Evolutionary conservation across 2,329 filamentous ascomycete species (phyloP).

Genomic region (Fusarium penzigii): DNA sequence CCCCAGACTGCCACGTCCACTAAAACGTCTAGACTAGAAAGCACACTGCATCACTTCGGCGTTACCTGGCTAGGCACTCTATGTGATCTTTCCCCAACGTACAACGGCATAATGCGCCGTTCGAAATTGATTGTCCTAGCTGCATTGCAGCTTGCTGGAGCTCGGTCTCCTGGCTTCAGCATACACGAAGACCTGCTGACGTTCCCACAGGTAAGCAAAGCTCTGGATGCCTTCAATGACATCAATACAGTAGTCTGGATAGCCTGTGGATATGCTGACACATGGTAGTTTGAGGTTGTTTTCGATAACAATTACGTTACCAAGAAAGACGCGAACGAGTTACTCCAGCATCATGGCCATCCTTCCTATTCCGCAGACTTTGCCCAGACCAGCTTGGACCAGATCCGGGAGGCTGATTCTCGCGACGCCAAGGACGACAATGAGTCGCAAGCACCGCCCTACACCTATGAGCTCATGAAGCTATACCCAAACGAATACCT

Average conservation of each 20-base stretch:
- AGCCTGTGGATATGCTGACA: slow-evolving; percentile 13
- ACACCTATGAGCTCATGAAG: slow-evolving; percentile 73
- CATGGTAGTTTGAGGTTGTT: slow-evolving; percentile 71
- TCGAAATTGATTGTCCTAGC: slow-evolving; percentile 47
- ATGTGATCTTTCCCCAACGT: slow-evolving; percentile 28
- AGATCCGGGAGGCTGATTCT: slow-evolving; percentile 30
- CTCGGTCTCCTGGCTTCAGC: slow-evolving; percentile 66
- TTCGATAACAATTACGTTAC: slow-evolving; percentile 74
- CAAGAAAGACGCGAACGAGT: slow-evolving; percentile 65
- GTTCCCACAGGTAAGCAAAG: slow-evolving; percentile 71
- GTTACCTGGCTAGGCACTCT: slow-evolving; percentile 19
- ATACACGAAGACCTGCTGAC: slow-evolving; percentile 87
- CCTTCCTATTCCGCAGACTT: slow-evolving; percentile 43
- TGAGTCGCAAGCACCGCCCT: slow-evolving; percentile 19
- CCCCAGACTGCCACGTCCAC: slow-evolving; percentile 15
- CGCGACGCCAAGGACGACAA: slow-evolving; percentile 31
- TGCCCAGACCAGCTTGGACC: slow-evolving; percentile 41
- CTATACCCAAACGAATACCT: slow-evolving; percentile 72
- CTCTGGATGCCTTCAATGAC: slow-evolving; percentile 2
- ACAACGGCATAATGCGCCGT: slow-evolving; percentile 51
- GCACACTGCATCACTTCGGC: slow-evolving; percentile 7
- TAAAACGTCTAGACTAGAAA: background rate
- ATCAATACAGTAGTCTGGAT: background rate
- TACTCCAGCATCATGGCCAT: slow-evolving; percentile 48
- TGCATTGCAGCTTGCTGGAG: slow-evolving; percentile 45